Base-by-base conservation (phyloP, 1,284 basidiomycete genomes). In the Phylloboletellus chloephorus region DNA sequence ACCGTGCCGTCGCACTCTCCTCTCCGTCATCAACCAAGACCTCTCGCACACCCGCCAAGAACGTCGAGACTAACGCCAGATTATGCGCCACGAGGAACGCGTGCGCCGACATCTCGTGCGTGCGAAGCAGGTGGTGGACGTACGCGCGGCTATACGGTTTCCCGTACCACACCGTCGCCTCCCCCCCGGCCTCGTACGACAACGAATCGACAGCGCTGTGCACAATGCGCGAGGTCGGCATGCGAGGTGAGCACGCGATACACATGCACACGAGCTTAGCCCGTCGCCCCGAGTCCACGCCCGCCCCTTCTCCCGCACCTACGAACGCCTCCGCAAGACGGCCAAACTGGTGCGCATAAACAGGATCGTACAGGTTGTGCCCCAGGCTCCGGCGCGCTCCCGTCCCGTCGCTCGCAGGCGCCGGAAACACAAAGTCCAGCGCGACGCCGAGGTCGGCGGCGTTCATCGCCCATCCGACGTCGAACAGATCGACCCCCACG, bases 81-180 rank as follows among this genome's bases (percentile, higher is more conserved):
- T 90, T 91, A 58, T 91, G 88, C 63, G 79, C 69, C 8, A 71
- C 72, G 9, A 91, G 72, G 23, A 89, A 60, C 4, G 84, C 58
- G 51, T 89, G 83, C 1, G 85, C 80, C 0, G 80, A 78, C 88
- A 91, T 89, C 58, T 91, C 88, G 63, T 91, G 88, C 7, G 88
- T 88, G 39, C 84, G 80, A 30, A 90, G 66, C 9, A 91, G 74
- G 53, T 91, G 88, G 56, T 91, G 86, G 22, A 88, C 39, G 51
- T 90, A 90, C 2, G 83, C 81, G n/a, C 81, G 75, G 3, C 76
- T 79, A 53, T 71, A 74, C 0, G 74, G 67, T 3, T 32, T 42
- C 21, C 49, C 50, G 22, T 52, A 51, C 37, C 16, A 23, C 5
- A 3, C 41, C 31, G 8, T 47, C 39, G 7, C 21, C 35, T 48